Evolutionary conservation across 2,329 filamentous ascomycete genomes (phyloP).

Genomic region (Mycogone perniciosa): DNA sequence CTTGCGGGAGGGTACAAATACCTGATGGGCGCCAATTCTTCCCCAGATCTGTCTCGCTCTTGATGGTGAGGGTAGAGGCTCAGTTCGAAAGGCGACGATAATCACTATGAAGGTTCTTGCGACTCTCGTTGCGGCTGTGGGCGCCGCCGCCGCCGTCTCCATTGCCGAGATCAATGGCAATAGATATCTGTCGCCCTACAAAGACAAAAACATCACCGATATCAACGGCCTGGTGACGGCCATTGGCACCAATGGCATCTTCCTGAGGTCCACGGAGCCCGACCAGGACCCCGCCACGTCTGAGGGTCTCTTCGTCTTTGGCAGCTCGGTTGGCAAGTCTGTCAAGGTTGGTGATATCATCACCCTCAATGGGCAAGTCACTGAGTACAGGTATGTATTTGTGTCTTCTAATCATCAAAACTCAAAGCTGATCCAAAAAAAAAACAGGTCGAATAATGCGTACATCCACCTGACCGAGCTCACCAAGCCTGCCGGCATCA

Average conservation of each 20-base stretch:
- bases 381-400: constrained; percentile 44
- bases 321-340: constrained; percentile 42
- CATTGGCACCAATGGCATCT: constrained; percentile 56
- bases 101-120: constrained; percentile 6
- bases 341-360: constrained; percentile 58
- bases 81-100: not conserved
- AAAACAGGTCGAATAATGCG: constrained; percentile 40
- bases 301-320: constrained; percentile 61
- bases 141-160: constrained; percentile 34
- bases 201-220: constrained; percentile 48
- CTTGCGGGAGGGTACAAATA: not conserved
- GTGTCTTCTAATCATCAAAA: no score
- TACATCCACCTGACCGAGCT: constrained; percentile 63
- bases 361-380: constrained; percentile 51
- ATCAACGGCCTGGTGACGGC: constrained; percentile 61
- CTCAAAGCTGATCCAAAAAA: not conserved
- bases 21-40: no score
- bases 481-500: constrained; percentile 46
- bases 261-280: constrained; percentile 53
- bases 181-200: constrained; percentile 55
- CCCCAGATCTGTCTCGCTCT: not conserved
- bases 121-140: constrained; percentile 23
- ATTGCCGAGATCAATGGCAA: constrained; percentile 62
- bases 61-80: not conserved
- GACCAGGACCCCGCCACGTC: constrained; percentile 53